Base-by-base conservation (phyloP, 2,329 filamentous ascomycete species). In the Colletotrichum sp. region DNA sequence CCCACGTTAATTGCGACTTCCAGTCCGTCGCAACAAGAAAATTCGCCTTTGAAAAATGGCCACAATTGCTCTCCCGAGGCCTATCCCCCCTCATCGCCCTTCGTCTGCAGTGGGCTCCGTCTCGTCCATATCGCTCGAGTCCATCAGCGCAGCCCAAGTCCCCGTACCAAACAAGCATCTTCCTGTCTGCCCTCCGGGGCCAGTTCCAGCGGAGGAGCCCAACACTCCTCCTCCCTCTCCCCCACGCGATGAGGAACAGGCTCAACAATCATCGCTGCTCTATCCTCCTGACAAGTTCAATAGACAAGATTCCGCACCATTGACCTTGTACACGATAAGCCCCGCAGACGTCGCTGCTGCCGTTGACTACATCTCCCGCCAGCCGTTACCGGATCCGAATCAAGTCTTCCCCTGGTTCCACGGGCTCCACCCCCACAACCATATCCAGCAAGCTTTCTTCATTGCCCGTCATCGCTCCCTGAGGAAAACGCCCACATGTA, bases 371-470 rank as follows among this genome's bases (percentile, higher is more conserved):
- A 87, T 92, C 75, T 91, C 96, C 5, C 90, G 92, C 4, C 95
- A 98, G 81, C 94, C 96, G 2, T 88, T 99, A 28, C 96, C 97
- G 8, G 93, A 96, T 72, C 93, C 97, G 0, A 91, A 94, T n/a
- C 90, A 93, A 77, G 95, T 99, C 77, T 99, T 99, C 81, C 97
- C 97, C 3, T 99, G 97, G 97, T 89, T 98, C 28, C 97, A 99
- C 86, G 97, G 97, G 28, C 87, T 99, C 55, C 96, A 99, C 81
- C 93, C 95, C 1, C 92, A 94, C 77, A 99, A 99, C 82, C 93
- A 95, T 77, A 90, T 98, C 70, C 97, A 99, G 82, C 90, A 97
- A 77, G 92, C 94, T 8, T 99, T 98, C 87, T 99, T 99, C 84
- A 92, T 93, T 68, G 93, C 94, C 30, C 92, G 95, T 77, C 93